Base-by-base conservation (phyloP, 768 basidiomycete genomes). In the Amanita subjunquillea region DNA sequence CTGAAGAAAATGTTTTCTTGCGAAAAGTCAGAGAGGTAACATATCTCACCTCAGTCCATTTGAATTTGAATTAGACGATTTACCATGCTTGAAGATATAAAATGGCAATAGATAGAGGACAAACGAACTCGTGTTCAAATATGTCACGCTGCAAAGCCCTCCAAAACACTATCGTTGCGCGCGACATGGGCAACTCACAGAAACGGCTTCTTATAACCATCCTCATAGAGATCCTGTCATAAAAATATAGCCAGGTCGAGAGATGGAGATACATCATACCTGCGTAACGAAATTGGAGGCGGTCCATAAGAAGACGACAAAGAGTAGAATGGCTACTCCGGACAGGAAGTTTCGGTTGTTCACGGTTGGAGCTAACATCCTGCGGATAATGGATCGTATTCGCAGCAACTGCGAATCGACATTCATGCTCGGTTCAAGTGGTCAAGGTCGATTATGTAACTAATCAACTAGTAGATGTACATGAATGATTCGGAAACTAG, bases 101-200 rank as follows among this genome's bases (percentile, higher is more conserved):
- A 6, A 34, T 32, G 89, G 89, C 2, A 91, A 48, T 29, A 94
- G 82, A 68, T 94, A 94, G 12, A 91, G 60, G 3, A 79, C 69
- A 63, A 98, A 98, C n/a, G 91, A 75, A 56, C 87, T 84, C 1
- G 94, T 97, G 67, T 85, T 92, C 63, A 95, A 71, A 62, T 96
- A 98, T 9, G 95, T 94, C 48, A 91, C 78, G 53, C 88, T 89
- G 53, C 41, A n/a, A 41, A 51, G 20, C 30, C n/a, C 34, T 12
- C n/a, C 10, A 25, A 36, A 50, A 10, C 10, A 40, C n/a, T 25
- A 39, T 22, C 38, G 48, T 38, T 38, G 40, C n/a, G 20, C 3
- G 42, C 17, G 44, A 8, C 40, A n/a, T 40, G 55, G 29, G 34
- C 41, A 22, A 60, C 70, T 57, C 52, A 73, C 93, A 93, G 71